phyloP scores from a whole-genome alignment of 176 grass and related monocot genomes.

The Calamus simplicifolius region DNA sequence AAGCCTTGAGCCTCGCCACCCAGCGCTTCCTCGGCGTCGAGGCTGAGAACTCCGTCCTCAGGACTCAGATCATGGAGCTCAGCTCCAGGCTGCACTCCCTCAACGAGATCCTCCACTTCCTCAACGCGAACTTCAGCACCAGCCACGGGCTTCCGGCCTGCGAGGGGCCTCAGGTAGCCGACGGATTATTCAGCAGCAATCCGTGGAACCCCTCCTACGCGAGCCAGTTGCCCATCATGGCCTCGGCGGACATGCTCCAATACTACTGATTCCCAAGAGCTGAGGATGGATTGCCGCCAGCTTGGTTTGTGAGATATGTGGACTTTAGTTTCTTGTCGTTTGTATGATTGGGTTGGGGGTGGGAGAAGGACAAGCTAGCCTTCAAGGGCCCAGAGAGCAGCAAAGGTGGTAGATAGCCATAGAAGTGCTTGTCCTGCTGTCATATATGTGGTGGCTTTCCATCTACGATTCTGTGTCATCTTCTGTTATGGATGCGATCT shows the following conservation, averaged over 20 bases:
- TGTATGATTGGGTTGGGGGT: too few relatives aligned
- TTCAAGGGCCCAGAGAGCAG: too few relatives aligned
- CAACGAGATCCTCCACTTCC: constrained; percentile 34
- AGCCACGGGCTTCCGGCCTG: background rate
- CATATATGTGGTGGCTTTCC: too few relatives aligned
- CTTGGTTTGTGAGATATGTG: too few relatives aligned
- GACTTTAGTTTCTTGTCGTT: too few relatives aligned
- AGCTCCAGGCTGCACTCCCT: constrained; percentile 45
- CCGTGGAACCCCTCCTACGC: background rate
- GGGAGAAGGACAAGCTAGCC: too few relatives aligned
- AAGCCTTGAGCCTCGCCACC: constrained; percentile 20
- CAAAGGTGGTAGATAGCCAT: too few relatives aligned
- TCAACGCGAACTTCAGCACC: constrained; percentile 18
- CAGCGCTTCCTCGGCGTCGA: constrained; percentile 38
- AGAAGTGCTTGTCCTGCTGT: too few relatives aligned
- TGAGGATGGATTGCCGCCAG: too few relatives aligned
- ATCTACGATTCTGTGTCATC: too few relatives aligned
- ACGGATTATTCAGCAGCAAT: background rate
- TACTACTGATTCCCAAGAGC: background rate
- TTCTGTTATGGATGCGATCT: too few relatives aligned
- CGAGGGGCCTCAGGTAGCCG: background rate
- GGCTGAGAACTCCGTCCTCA: constrained; percentile 60
- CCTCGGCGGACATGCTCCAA: background rate
- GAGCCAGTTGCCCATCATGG: constrained; percentile 6
- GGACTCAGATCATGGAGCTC: constrained; percentile 60